These are phyloP conservation scores for Hebeloma cylindrosporum DNA, from an alignment of 768 basidiomycete species.

Conservation along the genomic window DNA sequence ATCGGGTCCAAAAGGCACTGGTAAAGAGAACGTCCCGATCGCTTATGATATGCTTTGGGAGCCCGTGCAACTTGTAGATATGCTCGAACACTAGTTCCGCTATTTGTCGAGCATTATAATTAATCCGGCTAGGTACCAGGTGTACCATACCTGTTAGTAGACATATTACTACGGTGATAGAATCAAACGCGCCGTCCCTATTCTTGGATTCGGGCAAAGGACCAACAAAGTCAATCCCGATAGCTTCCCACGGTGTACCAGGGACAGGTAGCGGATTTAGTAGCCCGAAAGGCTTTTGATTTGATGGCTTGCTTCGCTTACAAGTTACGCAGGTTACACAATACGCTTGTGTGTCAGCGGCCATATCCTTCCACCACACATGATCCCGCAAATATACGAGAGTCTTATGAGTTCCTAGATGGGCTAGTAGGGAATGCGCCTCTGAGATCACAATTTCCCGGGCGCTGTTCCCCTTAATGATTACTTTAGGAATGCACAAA, in stretches of 20 bases:
- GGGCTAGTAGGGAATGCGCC: slow-evolving; percentile 40
- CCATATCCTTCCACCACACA: slow-evolving; percentile 42
- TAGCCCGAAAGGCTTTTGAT: slow-evolving; percentile 27
- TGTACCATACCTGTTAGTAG: slow-evolving; percentile 23
- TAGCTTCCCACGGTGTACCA: slow-evolving; percentile 26
- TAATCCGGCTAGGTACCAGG: slow-evolving; percentile 28
- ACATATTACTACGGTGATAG: slow-evolving; percentile 30
- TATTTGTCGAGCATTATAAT: slow-evolving; percentile 32
- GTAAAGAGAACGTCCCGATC: slow-evolving; percentile 45
- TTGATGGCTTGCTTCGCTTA: slow-evolving; percentile 20
- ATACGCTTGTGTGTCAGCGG: slow-evolving; percentile 21
- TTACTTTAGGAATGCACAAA: slow-evolving; percentile 25
- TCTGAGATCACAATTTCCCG: slow-evolving; percentile 35
- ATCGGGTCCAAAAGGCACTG: slow-evolving; percentile 39
- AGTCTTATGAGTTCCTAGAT: slow-evolving; percentile 36
- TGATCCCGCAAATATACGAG: slow-evolving; percentile 30
- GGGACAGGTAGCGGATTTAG: slow-evolving; percentile 28
- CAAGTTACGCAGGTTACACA: slow-evolving; percentile 30
- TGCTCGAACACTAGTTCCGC: slow-evolving; percentile 35
- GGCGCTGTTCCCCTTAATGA: slow-evolving; percentile 15
- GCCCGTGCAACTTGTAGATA: slow-evolving; percentile 38
- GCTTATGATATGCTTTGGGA: slow-evolving; percentile 38
- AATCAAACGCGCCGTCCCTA: slow-evolving; percentile 24
- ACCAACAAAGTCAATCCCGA: slow-evolving; percentile 20
- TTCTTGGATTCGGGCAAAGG: slow-evolving; percentile 20